Percentiles rank a stretch among this genome's conserved stretches.
phyloP scores from a whole-genome alignment of 768 basidiomycete species.

The Lactarius sanguifluus region DNA sequence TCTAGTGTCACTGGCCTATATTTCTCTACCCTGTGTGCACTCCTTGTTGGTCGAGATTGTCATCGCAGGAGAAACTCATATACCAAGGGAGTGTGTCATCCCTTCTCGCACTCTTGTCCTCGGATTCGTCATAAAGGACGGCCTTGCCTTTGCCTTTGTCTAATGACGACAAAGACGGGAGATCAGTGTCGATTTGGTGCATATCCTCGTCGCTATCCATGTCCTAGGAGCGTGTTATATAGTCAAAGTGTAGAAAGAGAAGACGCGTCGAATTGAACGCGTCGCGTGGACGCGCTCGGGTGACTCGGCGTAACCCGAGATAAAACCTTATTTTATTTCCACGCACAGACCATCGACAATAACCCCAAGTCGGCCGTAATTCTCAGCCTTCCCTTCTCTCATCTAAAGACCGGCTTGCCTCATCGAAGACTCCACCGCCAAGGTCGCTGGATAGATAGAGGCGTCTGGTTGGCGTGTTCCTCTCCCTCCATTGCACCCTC shows the following conservation, averaged over 20 bases:
- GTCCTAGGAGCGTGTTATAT: conserved; percentile 5
- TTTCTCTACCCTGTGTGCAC: conserved; percentile 79
- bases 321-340: conserved; percentile 34
- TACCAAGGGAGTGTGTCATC: conserved; percentile 86
- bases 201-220: conserved; percentile 65
- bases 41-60: conserved; percentile 16
- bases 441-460: conserved; percentile 86
- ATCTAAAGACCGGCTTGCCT: conserved; percentile 55
- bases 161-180: conserved; percentile 29
- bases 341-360: conserved; percentile 50
- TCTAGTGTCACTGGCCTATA: conserved; percentile 89
- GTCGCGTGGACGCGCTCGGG: conserved; percentile 8
- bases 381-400: conserved; percentile 30
- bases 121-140: conserved; percentile 38
- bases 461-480: conserved; percentile 48
- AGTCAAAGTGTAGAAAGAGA: neutral
- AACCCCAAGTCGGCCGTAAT: conserved; percentile 34
- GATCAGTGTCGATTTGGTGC: conserved; percentile 44
- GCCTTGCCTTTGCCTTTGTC: conserved; percentile 76
- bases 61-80: conserved; percentile 31
- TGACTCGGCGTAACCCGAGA: conserved; percentile 15
- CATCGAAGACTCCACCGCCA: conserved; percentile 92
- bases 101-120: conserved; percentile 37
- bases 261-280: conserved; percentile 15
- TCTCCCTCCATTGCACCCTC: neutral